Conservation (phyloP, 1,139 yeast species). For the Ashbya aceris region DNA sequence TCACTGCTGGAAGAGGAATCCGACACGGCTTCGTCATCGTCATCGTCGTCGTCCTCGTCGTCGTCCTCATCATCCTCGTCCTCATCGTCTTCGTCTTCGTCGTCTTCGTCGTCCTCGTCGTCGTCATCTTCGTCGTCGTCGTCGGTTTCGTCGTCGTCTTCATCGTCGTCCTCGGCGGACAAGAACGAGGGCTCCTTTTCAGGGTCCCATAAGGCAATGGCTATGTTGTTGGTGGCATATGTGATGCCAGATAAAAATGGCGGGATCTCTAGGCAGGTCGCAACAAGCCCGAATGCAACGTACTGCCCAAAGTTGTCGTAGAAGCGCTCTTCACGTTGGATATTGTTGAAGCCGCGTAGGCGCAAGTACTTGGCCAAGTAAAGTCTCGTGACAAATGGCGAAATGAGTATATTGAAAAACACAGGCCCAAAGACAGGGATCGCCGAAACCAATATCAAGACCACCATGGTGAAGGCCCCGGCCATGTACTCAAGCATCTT, state of each 20-base stretch:
- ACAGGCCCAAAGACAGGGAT: slow-evolving; percentile 27
- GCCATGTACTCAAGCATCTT: slow-evolving; percentile 17
- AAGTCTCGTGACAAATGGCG: slow-evolving; percentile 24
- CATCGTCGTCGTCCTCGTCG: neutral
- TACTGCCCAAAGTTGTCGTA: slow-evolving; percentile 22
- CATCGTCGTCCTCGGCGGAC: slow-evolving; percentile 3
- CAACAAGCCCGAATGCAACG: slow-evolving; percentile 24
- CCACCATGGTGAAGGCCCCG: slow-evolving; percentile 8
- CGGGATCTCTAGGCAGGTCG: slow-evolving; percentile 21
- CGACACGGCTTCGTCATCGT: neutral
- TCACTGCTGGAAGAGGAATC: neutral
- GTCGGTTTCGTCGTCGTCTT: slow-evolving; percentile 1
- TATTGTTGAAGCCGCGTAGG: slow-evolving; percentile 18
- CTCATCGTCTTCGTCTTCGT: neutral
- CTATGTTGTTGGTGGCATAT: slow-evolving; percentile 22
- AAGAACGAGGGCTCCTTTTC: slow-evolving; percentile 4
- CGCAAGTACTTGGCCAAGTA: slow-evolving; percentile 15
- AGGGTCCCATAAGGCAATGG: slow-evolving; percentile 22
- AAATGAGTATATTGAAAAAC: slow-evolving; percentile 16
- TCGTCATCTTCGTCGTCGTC: neutral
- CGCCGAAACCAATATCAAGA: slow-evolving; percentile 17
- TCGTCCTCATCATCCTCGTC: neutral
- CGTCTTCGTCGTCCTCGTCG: neutral
- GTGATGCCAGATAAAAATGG: slow-evolving; percentile 27
- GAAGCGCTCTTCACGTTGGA: slow-evolving; percentile 18